Evolutionary conservation across 2,329 filamentous ascomycete species (phyloP), one percentile per base, ranked within the genome.

Genomic region (Macroventuria anomochaeta): DNA sequence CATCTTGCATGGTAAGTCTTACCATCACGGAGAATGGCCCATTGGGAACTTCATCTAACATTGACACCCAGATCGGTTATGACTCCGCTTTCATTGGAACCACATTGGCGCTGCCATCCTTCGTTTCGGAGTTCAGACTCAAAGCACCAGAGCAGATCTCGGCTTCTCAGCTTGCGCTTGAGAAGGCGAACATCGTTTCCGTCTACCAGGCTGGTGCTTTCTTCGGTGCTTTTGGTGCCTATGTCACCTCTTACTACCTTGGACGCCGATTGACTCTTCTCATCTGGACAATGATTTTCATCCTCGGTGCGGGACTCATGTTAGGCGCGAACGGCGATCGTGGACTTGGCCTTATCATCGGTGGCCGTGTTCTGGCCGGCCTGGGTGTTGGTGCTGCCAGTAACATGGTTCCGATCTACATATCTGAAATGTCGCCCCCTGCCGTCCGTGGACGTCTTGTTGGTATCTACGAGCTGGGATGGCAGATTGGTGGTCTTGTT

Each of bases 171-270:
- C 76, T 85, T 23, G 81, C 85, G 20, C 74, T 88, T 3, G 75
- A 88, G 46, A 86, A 85, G 66, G 79, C 86, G 64, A 93, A 92
- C 73, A 91, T 93, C 58, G 89, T 92, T 48, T 91, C 87, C 31
- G 84, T 88, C 50, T 93, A 91, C 76, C 90, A 93, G 75, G 90
- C 89, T 11, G 89, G 89, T 53, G 89, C 89, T 55, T 92, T 93
- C 78, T 92, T 93, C 64, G 90, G 90, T 46, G 84, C 86, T 15
- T 67, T 69, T 25, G 64, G 64, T n/a, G 66, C 66, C 8, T 92
- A 89, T 62, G 79, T 78, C 7, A 81, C 84, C 32, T 85, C 83
- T 26, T 86, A 88, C 77, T 89, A 82, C 69, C 77, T 87, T 57
- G 89, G 89, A 23, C 83, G 89, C 17, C 84, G 84, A 64, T 82